A percentile compares a stretch with the other conserved stretches of the same genome.
Conservation (phyloP, 306 rosid genomes). For the Quercus wislizeni region DNA sequence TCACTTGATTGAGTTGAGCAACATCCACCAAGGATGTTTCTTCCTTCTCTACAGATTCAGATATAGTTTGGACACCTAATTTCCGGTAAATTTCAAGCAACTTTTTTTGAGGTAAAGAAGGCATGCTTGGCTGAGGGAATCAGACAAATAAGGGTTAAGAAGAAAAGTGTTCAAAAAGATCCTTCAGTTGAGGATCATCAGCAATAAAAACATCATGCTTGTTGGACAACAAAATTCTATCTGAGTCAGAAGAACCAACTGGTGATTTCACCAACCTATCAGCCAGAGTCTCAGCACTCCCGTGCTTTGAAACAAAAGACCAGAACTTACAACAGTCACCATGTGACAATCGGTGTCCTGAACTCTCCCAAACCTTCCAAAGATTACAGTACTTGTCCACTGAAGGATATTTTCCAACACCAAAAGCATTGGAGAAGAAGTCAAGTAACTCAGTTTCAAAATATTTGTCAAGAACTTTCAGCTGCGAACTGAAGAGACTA, state of each 20-base stretch:
- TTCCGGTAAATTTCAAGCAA: slow-evolving; percentile 46
- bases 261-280: slow-evolving; percentile 54
- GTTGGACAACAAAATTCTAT: slow-evolving; percentile 35
- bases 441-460: slow-evolving; percentile 30
- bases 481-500: slow-evolving; percentile 40
- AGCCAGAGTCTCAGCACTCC: slow-evolving; percentile 28
- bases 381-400: slow-evolving; percentile 52
- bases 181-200: too few relatives aligned
- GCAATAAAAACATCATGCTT: slow-evolving; percentile 22
- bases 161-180: too few relatives aligned
- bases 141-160: slow-evolving; percentile 26
- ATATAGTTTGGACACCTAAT: slow-evolving; percentile 53
- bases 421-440: slow-evolving; percentile 46
- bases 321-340: slow-evolving; percentile 65
- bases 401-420: slow-evolving; percentile 36
- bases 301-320: slow-evolving; percentile 41
- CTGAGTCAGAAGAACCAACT: slow-evolving; percentile 21
- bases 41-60: slow-evolving; percentile 46
- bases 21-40: slow-evolving; percentile 18
- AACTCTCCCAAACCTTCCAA: slow-evolving; percentile 70
- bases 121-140: slow-evolving; percentile 31
- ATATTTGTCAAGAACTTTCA: slow-evolving; percentile 21
- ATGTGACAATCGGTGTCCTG: slow-evolving; percentile 26
- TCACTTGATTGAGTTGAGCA: background rate
- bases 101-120: background rate